A percentile compares a stretch with the other conserved stretches of the same genome.
These are phyloP conservation scores for Capronia coronata DNA, from an alignment of 2,329 filamentous ascomycete genomes.

Conservation along the genomic window DNA sequence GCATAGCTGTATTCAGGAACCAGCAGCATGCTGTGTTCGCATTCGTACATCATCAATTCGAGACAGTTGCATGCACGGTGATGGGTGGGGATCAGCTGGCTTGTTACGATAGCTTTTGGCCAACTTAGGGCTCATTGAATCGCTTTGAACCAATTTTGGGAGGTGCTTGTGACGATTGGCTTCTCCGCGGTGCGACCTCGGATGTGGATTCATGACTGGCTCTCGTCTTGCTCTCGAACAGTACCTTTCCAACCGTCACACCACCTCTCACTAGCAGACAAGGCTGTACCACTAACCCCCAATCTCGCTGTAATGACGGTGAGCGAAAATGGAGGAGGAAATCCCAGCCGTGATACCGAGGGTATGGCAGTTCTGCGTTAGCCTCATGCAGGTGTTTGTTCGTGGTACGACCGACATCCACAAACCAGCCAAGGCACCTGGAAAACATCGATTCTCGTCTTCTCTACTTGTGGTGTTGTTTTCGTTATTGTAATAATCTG, in stretches of 20 bases:
- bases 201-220: not conserved
- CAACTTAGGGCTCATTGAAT: conserved; percentile 11
- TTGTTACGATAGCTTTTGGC: conserved; percentile 12
- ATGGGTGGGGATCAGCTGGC: not conserved
- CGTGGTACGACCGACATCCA: conserved; percentile 4
- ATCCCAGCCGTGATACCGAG: too few species aligned
- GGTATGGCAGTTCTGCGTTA: conserved; percentile 1
- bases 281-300: conserved; percentile 12
- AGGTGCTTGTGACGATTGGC: conserved; percentile 2
- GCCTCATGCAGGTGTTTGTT: conserved; percentile 4
- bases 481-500: too few species aligned
- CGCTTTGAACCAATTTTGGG: too few species aligned
- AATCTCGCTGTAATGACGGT: conserved; percentile 12
- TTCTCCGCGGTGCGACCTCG: not conserved
- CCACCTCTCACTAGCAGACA: conserved; percentile 4
- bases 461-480: too few species aligned
- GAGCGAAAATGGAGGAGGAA: conserved; percentile 1
- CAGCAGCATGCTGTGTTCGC: not conserved
- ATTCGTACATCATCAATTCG: conserved; percentile 2
- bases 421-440: too few species aligned
- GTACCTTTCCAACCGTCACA: too few species aligned
- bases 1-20: not conserved
- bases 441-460: too few species aligned
- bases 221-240: too few species aligned
- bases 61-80: conserved; percentile 9